Conservation (phyloP, 148 eudicot genomes). For the Cornus controversa region DNA sequence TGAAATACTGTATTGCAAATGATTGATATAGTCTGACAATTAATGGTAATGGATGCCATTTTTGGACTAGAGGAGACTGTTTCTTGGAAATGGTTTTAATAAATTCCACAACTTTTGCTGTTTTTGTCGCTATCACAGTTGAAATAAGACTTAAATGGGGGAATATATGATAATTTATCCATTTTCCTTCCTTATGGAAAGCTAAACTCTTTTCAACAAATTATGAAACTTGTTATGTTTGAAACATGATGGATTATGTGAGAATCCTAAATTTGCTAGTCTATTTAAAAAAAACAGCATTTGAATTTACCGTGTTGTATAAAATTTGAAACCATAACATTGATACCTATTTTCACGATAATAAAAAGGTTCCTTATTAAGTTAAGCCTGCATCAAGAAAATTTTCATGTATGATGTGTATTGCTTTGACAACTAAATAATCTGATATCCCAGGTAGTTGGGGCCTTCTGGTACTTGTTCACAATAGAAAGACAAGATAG, state of each 20-base stretch:
- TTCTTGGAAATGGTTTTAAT: neutral
- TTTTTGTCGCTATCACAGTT: no score
- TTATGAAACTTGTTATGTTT: no score
- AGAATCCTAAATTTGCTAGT: no score
- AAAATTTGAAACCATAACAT: neutral
- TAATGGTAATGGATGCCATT: no score
- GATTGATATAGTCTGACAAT: no score
- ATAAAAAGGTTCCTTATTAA: neutral
- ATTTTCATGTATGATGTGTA: neutral
- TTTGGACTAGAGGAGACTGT: no score
- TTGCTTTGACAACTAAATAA: neutral
- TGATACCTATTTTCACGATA: no score
- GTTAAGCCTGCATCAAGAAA: neutral
- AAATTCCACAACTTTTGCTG: neutral
- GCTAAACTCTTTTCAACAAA: no score
- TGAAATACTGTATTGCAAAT: neutral
- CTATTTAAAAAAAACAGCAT: neutral
- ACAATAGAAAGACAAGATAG: constrained; percentile 51
- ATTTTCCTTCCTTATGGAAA: no score
- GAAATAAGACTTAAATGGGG: no score
- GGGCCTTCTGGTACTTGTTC: constrained; percentile 82
- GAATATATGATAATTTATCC: no score
- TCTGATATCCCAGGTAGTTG: constrained; percentile 46
- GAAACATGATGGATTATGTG: no score
- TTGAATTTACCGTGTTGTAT: neutral